A percentile compares a stretch with the other conserved stretches of the same genome.
phyloP scores from a whole-genome alignment of 345 rosid genomes.

The Odontarrhena argentea region DNA sequence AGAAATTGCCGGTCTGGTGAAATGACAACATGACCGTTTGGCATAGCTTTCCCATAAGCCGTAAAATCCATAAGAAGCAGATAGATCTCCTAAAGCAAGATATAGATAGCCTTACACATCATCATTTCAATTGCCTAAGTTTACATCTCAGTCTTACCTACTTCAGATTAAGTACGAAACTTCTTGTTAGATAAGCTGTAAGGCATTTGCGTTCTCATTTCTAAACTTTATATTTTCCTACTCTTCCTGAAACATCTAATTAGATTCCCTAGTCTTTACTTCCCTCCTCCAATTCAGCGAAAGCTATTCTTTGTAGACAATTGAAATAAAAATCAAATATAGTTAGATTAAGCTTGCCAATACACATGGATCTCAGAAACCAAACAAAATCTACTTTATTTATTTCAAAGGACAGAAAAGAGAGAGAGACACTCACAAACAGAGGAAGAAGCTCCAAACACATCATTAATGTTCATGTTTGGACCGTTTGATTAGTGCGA shows the following conservation, averaged over 20 bases:
- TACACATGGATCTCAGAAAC: too few species aligned
- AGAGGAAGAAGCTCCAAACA: too few species aligned
- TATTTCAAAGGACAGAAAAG: too few species aligned
- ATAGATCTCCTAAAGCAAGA: neutral
- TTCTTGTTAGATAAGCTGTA: slow-evolving; percentile 62
- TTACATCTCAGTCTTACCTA: slow-evolving; percentile 53
- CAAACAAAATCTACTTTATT: too few species aligned
- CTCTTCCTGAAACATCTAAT: neutral
- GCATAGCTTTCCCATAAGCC: slow-evolving; percentile 72
- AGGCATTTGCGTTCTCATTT: slow-evolving; percentile 2
- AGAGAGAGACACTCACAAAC: too few species aligned
- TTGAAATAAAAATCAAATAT: neutral
- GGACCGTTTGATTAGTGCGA: too few species aligned
- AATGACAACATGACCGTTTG: slow-evolving; percentile 87
- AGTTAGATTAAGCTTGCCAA: neutral
- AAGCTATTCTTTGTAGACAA: neutral
- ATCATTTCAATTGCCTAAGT: slow-evolving; percentile 4
- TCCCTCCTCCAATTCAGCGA: neutral
- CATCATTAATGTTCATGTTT: too few species aligned
- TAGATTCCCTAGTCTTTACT: neutral
- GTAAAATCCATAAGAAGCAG: slow-evolving; percentile 11
- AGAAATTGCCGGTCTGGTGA: slow-evolving; percentile 93
- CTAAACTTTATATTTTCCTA: neutral
- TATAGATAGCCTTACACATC: neutral
- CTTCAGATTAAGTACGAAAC: slow-evolving; percentile 73